Evolutionary conservation across 1,284 basidiomycete species (phyloP), one percentile per base, ranked within the genome.

Genomic region (Pterulicium gracile): DNA sequence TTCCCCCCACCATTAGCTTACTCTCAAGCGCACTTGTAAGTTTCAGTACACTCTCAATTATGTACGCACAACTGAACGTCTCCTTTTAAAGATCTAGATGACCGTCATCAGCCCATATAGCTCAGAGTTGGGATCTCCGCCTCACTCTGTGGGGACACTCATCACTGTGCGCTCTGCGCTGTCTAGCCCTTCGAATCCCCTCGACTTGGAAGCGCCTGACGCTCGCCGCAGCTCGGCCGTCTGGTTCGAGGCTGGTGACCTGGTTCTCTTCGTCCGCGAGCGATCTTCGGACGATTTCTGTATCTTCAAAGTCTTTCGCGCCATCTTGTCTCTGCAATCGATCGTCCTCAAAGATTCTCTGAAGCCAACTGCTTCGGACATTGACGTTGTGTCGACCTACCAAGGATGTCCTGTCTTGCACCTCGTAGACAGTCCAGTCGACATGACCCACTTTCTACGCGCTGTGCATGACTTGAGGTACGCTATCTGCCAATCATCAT

Each of bases 341-440:
- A 23, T 21, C 23, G 42, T 43, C 5, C 23, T 43, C 42, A 43
- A 17, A 24, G 42, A 20, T 19, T 21, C 13, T 4, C 7, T 43
- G 20, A 4, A 4, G 4, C 5, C 23, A 13, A 21, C 20, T 20
- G 5, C 12, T 14, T 7, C 7, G 4, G 42, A 13, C 5, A 19
- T 5, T 4, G 42, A 23, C 23, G 20, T 13, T 13, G 42, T 13
- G 20, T 4, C 4, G 10, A 34, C 27, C 12, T 43, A 43, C 23
- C 19, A 43, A 43, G 7, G 12, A 19, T 43, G 42, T 43, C 42
- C 42, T 21, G n/a, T 43, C 42, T 21, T 43, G 19, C 19, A 22
- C 20, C 17, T 43, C 4, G 20, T 21, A 15, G 42, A 43, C 5
- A 13, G 19, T 43, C 4, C 19, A 5, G 10, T 4, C 7, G 42